Evolutionary conservation across 2,329 filamentous ascomycete species (phyloP), one percentile per base, ranked within the genome.

Genomic region (Talaromyces piceae): DNA sequence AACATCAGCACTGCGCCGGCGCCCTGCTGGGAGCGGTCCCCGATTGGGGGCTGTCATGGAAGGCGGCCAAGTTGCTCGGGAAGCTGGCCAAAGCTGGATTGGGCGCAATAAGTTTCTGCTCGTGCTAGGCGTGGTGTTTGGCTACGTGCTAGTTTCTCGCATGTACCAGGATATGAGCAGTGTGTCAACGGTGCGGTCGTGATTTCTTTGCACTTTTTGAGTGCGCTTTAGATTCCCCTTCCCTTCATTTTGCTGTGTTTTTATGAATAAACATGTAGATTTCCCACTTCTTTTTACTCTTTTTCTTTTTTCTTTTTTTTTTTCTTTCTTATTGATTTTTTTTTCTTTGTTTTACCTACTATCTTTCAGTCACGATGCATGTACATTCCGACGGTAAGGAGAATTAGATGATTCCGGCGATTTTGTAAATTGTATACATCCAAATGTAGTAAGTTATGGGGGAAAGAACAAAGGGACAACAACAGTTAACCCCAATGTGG

Each of bases 51-150:
- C 76, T 7, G 81, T 94, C 1, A 86, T 93, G n/a, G 87, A 91
- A 58, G 88, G 87, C 72, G 68, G 87, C 70, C 69, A 89, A 78
- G 79, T 84, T 73, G 78, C 83, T 50, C 70, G 87, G 57, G 84
- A 93, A 58, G 88, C 86, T 2, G 88, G 89, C 0, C 83, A 89
- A 59, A 82, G 88, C 52, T 97, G 89, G 88, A 67, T 94, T 56
- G 78, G 82, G 58, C 80, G 83, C 56, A 88, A 96, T 72, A 93
- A 89, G 72, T 76, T 91, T 56, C 77, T 86, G 61, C 73, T 95
- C 44, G 78, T 82, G 1, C 80, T 87, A 7, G 82, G 77, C 0
- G 70, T 82, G 16, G 75, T 96, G 25, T 87, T 97, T 63, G 70
- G 85, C 13, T 97, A 96, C 69, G 90, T 95, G 9, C 70, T 95